phyloP scores from a whole-genome alignment of 805 yeast genomes.

The Metschnikowia proteae region DNA sequence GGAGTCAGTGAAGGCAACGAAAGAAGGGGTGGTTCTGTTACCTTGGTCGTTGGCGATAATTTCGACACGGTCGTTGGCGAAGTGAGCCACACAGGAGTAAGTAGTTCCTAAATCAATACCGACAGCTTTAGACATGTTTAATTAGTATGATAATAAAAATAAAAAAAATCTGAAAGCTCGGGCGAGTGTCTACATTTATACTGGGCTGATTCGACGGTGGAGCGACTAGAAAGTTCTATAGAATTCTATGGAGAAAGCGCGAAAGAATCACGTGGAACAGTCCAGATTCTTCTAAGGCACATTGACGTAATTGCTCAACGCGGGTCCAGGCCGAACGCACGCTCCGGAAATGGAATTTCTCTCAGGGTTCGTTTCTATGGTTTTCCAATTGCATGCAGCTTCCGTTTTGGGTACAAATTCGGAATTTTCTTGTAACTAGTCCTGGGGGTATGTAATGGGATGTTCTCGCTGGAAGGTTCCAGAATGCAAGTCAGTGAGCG shows the following conservation, averaged over 20 bases:
- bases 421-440: neutral
- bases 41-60: conserved; percentile 33
- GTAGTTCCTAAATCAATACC: conserved; percentile 35
- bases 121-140: conserved; percentile 28
- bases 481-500: neutral
- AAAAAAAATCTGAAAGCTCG: neutral
- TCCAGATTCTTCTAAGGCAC: conserved; percentile 5
- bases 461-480: conserved; percentile 1
- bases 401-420: no score
- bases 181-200: conserved; percentile 5
- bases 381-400: neutral
- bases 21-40: conserved; percentile 34
- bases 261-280: conserved; percentile 10
- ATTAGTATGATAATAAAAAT: conserved; percentile 8
- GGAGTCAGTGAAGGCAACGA: conserved; percentile 32
- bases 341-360: neutral
- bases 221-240: conserved; percentile 17
- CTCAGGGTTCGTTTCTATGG: neutral
- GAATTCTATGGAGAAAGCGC: conserved; percentile 11
- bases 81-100: conserved; percentile 34
- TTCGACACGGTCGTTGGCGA: conserved; percentile 32
- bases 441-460: neutral
- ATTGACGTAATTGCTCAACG: conserved; percentile 1
- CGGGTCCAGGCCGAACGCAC: neutral
- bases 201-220: conserved; percentile 1